A percentile compares a stretch with the other conserved stretches of the same genome.
phyloP scores from a whole-genome alignment of 1,284 basidiomycete genomes.

The Microbotryomycetes sp. region DNA sequence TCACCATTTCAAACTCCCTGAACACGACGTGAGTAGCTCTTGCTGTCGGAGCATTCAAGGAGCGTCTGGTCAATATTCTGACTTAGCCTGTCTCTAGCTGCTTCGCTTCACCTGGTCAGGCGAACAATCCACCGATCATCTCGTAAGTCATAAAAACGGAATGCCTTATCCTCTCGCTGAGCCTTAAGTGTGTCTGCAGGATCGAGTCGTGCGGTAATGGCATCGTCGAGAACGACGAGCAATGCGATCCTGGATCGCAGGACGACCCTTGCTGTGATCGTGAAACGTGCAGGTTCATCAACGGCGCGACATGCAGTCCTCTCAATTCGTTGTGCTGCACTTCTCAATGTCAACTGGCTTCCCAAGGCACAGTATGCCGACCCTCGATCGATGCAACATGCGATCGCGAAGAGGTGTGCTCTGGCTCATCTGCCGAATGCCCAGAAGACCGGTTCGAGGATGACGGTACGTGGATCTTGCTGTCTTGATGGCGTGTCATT shows the following conservation, averaged over 20 bases:
- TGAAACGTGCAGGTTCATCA: slow-evolving; percentile 67
- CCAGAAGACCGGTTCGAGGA: slow-evolving; percentile 60
- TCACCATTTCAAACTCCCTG: slow-evolving; percentile 40
- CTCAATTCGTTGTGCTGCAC: slow-evolving; percentile 72
- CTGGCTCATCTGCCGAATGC: slow-evolving; percentile 65
- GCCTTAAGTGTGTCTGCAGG: slow-evolving; percentile 9
- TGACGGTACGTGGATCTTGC: slow-evolving; percentile 54
- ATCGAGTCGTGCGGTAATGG: slow-evolving; percentile 61
- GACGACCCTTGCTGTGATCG: slow-evolving; percentile 63
- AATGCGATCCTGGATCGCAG: slow-evolving; percentile 75
- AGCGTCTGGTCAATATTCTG: too few species aligned
- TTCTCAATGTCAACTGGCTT: slow-evolving; percentile 60
- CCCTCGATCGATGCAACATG: slow-evolving; percentile 61
- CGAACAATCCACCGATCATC: slow-evolving; percentile 29
- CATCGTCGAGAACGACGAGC: slow-evolving; percentile 66
- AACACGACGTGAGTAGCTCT: slow-evolving; percentile 42
- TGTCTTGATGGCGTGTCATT: slow-evolving; percentile 47
- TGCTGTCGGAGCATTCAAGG: too few species aligned
- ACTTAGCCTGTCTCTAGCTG: too few species aligned
- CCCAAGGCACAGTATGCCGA: slow-evolving; percentile 58
- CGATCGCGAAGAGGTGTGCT: slow-evolving; percentile 72
- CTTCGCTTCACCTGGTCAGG: slow-evolving; percentile 14
- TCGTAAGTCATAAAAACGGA: slow-evolving; percentile 11
- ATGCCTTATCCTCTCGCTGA: neutral
- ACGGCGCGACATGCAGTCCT: slow-evolving; percentile 72